Evolutionary conservation across 257 asterid species (phyloP), one percentile per base, ranked within the genome.

Genomic region (Cinchona pubescens): DNA sequence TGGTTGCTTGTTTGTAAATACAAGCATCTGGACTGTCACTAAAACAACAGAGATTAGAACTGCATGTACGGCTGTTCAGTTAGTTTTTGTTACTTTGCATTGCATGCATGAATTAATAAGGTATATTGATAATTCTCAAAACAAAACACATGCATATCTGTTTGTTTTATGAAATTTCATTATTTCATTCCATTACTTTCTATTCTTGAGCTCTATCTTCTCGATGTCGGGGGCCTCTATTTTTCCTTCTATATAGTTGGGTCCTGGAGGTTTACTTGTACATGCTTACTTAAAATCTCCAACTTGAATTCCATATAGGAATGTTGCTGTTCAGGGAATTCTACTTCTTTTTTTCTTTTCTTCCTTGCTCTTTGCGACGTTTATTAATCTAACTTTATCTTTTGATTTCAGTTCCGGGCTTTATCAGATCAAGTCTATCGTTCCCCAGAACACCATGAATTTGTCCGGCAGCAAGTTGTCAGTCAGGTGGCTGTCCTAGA

Each of bases 351-450:
- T n/a, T n/a, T n/a, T n/a, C n/a, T n/a, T 48, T 34, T 69, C 42
- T 64, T 37, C 23, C n/a, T 25, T 60, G 45, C 60, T 76, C 66
- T 32, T 63, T 48, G 45, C 70, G 67, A 25, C 18, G 40, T 65
- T 40, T 16, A 27, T 61, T 56, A 27, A 34, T 55, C 8, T 13
- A 59, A 8, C n/a, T 7, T 46, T 67, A 62, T 51, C 60, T 43
- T 74, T 67, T 38, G 27, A 42, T 74, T 18, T 27, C 82, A 86
- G 90, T 86, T 86, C 60, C 95, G 93, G 58, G 98, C 99, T 78
- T 87, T 95, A 72, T 92, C 99, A 53, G 98, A 95, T 90, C 98
- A 95, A 83, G 83, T 92, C 61, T 95, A 95, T 81, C 93, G 93
- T 78, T 73, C 87, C 40, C 94, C 93, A 59, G 99, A 95, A 80